These are phyloP conservation scores for Cystodermella granulosa DNA, from an alignment of 1,284 basidiomycete species.

Conservation along the genomic window DNA sequence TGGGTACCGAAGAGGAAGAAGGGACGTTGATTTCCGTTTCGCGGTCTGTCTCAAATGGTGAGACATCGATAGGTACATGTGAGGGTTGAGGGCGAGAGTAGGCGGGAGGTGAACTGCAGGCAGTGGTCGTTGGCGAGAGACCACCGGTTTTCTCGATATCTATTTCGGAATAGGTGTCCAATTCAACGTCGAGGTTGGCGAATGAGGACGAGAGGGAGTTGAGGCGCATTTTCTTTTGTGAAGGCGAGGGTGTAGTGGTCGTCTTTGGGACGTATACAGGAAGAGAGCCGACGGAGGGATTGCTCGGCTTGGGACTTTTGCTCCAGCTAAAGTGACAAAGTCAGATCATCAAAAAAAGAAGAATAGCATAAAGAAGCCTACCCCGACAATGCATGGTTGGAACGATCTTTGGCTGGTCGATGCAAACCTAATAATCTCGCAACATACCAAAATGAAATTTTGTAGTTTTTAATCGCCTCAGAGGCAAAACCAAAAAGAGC, in stretches of 20 bases:
- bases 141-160: not conserved
- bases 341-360: too few relatives aligned
- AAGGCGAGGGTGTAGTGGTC: not conserved
- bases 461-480: slow-evolving; percentile 40
- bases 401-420: too few relatives aligned
- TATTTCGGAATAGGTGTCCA: not conserved
- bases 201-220: not conserved
- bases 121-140: not conserved
- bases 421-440: too few relatives aligned
- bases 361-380: too few relatives aligned
- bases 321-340: not conserved
- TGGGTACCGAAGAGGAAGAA: too few relatives aligned
- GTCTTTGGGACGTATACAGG: not conserved
- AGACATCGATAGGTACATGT: not conserved
- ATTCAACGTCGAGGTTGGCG: not conserved
- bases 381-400: too few relatives aligned
- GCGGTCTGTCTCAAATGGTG: not conserved
- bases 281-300: not conserved
- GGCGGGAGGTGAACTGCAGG: not conserved
- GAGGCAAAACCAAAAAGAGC: slow-evolving; percentile 45
- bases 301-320: not conserved
- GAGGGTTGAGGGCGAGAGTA: not conserved
- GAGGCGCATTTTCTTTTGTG: not conserved
- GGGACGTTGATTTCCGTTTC: too few relatives aligned
- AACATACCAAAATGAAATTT: too few relatives aligned